Evolutionary conservation across 371 early-diverging fungal genomes (phyloP).

Genomic region (Mucor circinelloides): DNA sequence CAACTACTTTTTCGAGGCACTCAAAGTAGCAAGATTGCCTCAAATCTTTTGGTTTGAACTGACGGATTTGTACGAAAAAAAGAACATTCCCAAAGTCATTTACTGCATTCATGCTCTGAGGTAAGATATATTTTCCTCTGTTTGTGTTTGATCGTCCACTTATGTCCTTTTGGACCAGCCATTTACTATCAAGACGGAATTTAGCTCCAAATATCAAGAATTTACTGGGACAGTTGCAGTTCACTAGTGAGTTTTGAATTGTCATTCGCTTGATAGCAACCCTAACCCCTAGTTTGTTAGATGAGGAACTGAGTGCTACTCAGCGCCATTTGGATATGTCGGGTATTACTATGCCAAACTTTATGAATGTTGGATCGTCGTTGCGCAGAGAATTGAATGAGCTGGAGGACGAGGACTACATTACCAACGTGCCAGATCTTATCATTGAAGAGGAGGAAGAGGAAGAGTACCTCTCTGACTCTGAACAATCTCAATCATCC

Average conservation of each 20-base stretch:
- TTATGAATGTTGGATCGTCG: slow-evolving; percentile 74
- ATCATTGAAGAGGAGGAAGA: slow-evolving; percentile 43
- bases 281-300: slow-evolving; percentile 28
- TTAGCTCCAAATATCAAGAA: slow-evolving; percentile 92
- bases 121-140: slow-evolving; percentile 34
- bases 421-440: slow-evolving; percentile 37
- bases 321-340: slow-evolving; percentile 83
- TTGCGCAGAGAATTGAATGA: slow-evolving; percentile 67
- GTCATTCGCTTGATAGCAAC: not conserved
- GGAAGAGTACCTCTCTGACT: not conserved
- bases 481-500: slow-evolving; percentile 2
- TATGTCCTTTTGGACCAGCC: slow-evolving; percentile 49
- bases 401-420: slow-evolving; percentile 10
- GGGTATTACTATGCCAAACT: slow-evolving; percentile 82
- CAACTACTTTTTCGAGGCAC: slow-evolving; percentile 89
- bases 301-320: slow-evolving; percentile 82
- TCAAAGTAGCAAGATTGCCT: slow-evolving; percentile 85
- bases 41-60: slow-evolving; percentile 96
- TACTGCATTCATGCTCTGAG: slow-evolving; percentile 99
- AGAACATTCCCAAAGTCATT: slow-evolving; percentile 99
- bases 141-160: not conserved
- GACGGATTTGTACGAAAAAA: slow-evolving; percentile 98
- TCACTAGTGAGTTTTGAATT: slow-evolving; percentile 66
- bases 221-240: slow-evolving; percentile 88
- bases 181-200: slow-evolving; percentile 83